A percentile compares a stretch with the other conserved stretches of the same genome.
Conservation (phyloP, 306 rosid species). For the Begonia fuchsioides region DNA sequence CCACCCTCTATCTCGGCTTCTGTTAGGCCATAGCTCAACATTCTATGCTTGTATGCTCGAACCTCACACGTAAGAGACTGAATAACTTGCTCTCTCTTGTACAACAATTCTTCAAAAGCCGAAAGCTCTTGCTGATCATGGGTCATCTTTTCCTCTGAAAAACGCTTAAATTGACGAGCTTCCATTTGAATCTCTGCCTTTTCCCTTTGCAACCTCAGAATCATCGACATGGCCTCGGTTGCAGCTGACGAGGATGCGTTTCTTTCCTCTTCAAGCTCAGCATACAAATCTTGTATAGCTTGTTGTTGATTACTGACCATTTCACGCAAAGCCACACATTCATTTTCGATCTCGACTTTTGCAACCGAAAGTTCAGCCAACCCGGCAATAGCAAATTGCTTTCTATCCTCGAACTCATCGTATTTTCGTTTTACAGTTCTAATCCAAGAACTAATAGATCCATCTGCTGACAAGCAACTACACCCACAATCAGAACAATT, state of each 20-base stretch:
- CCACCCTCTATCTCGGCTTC: slow-evolving; percentile 75
- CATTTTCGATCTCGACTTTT: slow-evolving; percentile 55
- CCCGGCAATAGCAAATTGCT: slow-evolving; percentile 30
- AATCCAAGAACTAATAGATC: slow-evolving; percentile 49
- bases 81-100: slow-evolving; percentile 77
- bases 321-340: slow-evolving; percentile 71
- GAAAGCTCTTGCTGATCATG: slow-evolving; percentile 75
- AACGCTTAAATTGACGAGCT: slow-evolving; percentile 85
- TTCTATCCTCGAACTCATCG: slow-evolving; percentile 42
- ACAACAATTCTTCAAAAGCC: slow-evolving; percentile 67
- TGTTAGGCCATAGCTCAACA: slow-evolving; percentile 77
- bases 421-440: slow-evolving; percentile 73
- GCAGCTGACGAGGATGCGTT: slow-evolving; percentile 89
- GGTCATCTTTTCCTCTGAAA: slow-evolving; percentile 77
- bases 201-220: slow-evolving; percentile 92
- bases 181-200: slow-evolving; percentile 98
- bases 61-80: slow-evolving; percentile 89
- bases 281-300: slow-evolving; percentile 54
- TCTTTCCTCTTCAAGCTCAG: slow-evolving; percentile 90
- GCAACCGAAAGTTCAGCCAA: slow-evolving; percentile 26
- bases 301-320: slow-evolving; percentile 58
- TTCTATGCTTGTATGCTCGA: slow-evolving; percentile 81
- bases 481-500: slow-evolving; percentile 56
- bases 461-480: slow-evolving; percentile 33
- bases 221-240: slow-evolving; percentile 97